A percentile compares a stretch with the other conserved stretches of the same genome.
Conservation (phyloP, 106 monocot species). For the Dioscorea dumetorum region DNA sequence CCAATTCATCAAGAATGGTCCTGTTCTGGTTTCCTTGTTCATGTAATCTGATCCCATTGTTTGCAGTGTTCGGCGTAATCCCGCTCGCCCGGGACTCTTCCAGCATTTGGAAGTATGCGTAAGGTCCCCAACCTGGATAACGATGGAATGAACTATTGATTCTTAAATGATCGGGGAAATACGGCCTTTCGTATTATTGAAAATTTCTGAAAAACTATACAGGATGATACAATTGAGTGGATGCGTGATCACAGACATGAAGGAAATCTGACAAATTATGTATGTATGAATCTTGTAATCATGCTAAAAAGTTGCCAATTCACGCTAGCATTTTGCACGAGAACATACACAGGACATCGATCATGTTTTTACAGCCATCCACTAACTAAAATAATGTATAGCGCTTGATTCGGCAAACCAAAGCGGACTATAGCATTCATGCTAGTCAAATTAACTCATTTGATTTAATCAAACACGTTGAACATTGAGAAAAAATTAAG, state of each 20-base stretch:
- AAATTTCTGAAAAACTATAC: not conserved
- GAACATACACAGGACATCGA: too few relatives aligned
- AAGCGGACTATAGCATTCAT: too few relatives aligned
- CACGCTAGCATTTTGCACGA: too few relatives aligned
- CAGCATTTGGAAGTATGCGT: constrained; percentile 37
- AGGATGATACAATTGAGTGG: not conserved
- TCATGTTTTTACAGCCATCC: too few relatives aligned
- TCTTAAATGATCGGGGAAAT: not conserved
- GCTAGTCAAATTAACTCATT: too few relatives aligned
- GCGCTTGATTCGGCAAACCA: too few relatives aligned
- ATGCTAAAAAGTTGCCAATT: too few relatives aligned
- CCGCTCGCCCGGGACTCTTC: constrained; percentile 7
- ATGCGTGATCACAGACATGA: not conserved
- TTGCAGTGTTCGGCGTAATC: constrained; percentile 2
- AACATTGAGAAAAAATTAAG: too few relatives aligned
- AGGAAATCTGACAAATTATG: not conserved
- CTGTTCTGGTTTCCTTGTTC: not conserved
- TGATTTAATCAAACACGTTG: too few relatives aligned
- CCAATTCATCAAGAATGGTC: constrained; percentile 13
- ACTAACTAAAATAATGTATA: too few relatives aligned
- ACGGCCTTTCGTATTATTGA: not conserved
- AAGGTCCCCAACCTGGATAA: constrained; percentile 32
- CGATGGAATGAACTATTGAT: not conserved
- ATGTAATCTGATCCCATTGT: not conserved
- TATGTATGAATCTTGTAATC: too few relatives aligned